phyloP scores from a whole-genome alignment of 768 basidiomycete species.

The Suillus tomentosus region DNA sequence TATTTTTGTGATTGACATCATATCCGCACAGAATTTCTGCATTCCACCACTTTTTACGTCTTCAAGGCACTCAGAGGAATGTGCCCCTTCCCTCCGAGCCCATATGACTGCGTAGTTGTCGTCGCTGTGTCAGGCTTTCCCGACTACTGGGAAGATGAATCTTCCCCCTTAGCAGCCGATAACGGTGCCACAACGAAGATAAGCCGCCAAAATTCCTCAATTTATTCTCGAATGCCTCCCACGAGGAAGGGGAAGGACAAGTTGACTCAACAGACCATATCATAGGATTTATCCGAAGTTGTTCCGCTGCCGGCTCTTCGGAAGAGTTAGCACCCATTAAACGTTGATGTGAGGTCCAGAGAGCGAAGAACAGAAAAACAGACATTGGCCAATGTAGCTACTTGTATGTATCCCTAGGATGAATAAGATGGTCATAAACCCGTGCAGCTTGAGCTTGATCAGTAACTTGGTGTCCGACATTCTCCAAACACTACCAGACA shows the following conservation, averaged over 20 bases:
- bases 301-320: no score
- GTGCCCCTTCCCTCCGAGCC: background rate
- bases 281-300: background rate
- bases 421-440: no score
- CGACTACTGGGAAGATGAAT: background rate
- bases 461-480: no score
- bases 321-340: no score
- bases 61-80: background rate
- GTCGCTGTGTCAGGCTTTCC: background rate
- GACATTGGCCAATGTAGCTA: no score
- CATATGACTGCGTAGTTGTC: background rate
- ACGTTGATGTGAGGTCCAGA: no score
- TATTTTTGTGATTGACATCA: background rate
- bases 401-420: no score
- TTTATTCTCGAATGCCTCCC: background rate
- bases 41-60: background rate
- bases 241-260: background rate
- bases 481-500: no score
- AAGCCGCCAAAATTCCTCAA: constrained; percentile 1
- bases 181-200: background rate
- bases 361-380: no score
- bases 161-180: background rate
- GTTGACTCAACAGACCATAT: background rate
- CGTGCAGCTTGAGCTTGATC: no score
- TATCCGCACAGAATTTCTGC: background rate